Evolutionary conservation across 805 yeast species (phyloP), one percentile per base, ranked within the genome.

Genomic region (Metschnikowia amazonensis): DNA sequence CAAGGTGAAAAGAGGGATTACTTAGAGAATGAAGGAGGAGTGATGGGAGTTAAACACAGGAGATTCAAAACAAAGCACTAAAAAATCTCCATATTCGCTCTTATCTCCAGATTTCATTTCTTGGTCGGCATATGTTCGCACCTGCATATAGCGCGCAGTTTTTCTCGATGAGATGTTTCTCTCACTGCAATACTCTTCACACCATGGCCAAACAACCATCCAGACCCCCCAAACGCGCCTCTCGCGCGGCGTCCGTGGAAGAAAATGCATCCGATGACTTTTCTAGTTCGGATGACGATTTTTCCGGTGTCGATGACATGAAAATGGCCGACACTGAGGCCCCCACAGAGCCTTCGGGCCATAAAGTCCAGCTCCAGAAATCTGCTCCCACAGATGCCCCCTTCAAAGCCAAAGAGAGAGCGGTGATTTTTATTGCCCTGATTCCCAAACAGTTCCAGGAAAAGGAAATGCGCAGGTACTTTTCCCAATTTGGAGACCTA

Each of bases 361-460:
- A 60, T 45, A 49, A 55, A 10, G 59, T 60, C 23, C 60, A 58
- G 48, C 53, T 53, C 37, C 45, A 57, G 49, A 46, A 46, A 34
- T 46, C 42, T 21, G 28, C 43, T 6, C 57, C 60, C 24, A 52
- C 58, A 5, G 69, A 71, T 16, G 41, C 49, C 18, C 53, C 59
- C 36, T 49, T 24, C 32, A 30, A 17, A 20, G 20, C 55, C 36
- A 64, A 60, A 30, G 31, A 45, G 27, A 74, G 79, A 39, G 89
- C 92, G 30, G 88, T 89, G 44, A 70, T 94, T 44, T 94, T 90
- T 65, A 78, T 94, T 29, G 97, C 98, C 44, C 81, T 97, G 62
- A 76, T 94, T 52, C 99, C 99, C 37, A 83, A 84, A 56, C 96
- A 96, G 34, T 89, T 94, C 70, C 83, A 89, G 58, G 98, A 94